These are phyloP conservation scores for Luffa acutangula DNA, from an alignment of 306 rosid species.

Conservation along the genomic window DNA sequence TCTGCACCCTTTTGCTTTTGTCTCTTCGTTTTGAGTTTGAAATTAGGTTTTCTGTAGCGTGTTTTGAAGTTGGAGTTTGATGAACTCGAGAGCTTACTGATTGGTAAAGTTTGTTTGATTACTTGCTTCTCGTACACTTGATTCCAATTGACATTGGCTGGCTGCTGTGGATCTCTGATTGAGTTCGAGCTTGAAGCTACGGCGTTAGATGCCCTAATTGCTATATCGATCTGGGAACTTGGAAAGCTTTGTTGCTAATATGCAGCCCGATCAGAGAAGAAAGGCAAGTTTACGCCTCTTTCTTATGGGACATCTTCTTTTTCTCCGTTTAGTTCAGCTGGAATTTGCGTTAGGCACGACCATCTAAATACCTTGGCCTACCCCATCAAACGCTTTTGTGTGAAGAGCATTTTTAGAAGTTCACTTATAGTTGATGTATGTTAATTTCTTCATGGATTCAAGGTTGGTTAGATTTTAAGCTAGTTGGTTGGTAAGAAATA, in stretches of 20 bases:
- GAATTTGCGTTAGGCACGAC: not conserved
- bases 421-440: not conserved
- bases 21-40: conserved; percentile 15
- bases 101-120: conserved; percentile 14
- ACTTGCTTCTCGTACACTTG: conserved; percentile 23
- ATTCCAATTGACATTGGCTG: conserved; percentile 14
- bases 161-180: conserved; percentile 29
- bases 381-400: not conserved
- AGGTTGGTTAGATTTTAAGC: not conserved
- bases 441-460: not conserved
- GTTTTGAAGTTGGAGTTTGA: not conserved
- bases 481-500: not conserved
- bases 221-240: conserved; percentile 15
- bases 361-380: not conserved
- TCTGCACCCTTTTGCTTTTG: conserved; percentile 10
- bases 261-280: conserved; percentile 85
- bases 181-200: conserved; percentile 11
- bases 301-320: not conserved
- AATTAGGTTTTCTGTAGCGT: not conserved
- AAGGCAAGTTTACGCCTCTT: conserved; percentile 46
- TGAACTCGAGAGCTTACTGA: conserved; percentile 26
- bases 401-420: not conserved
- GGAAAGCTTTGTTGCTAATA: conserved; percentile 46
- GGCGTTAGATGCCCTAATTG: conserved; percentile 35
- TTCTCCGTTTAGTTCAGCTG: not conserved